A percentile compares a stretch with the other conserved stretches of the same genome.
These are phyloP conservation scores for Camelina sativa DNA, from an alignment of 345 rosid genomes.

Conservation along the genomic window DNA sequence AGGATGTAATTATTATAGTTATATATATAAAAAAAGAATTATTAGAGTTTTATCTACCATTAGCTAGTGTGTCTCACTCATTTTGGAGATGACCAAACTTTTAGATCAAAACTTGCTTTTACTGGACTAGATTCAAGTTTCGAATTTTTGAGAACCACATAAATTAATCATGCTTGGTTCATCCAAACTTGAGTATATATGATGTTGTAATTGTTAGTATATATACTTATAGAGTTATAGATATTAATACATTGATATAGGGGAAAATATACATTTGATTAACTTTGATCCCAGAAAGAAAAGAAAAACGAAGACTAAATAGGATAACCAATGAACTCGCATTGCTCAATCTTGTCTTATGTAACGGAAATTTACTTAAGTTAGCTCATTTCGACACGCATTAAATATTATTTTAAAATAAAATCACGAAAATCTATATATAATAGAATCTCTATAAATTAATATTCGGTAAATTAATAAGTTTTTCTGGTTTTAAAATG, in stretches of 20 bases:
- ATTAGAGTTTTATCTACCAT: not conserved
- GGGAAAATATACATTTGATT: not conserved
- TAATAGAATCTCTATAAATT: too few relatives aligned
- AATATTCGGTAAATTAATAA: too few relatives aligned
- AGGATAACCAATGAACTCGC: slow-evolving; percentile 3
- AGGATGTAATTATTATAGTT: not conserved
- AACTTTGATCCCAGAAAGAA: not conserved
- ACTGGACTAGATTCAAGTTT: too few relatives aligned
- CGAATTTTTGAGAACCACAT: too few relatives aligned
- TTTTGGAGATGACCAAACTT: not conserved
- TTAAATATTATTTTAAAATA: not conserved
- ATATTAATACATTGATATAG: too few relatives aligned
- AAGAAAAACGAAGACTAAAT: not conserved
- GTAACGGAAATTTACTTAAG: slow-evolving; percentile 8
- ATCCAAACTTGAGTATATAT: too few relatives aligned
- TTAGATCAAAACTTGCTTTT: not conserved
- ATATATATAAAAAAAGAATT: too few relatives aligned
- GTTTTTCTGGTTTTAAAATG: too few relatives aligned
- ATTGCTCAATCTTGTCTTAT: not conserved
- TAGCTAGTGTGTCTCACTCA: not conserved
- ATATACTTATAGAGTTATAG: too few relatives aligned
- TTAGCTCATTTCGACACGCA: not conserved
- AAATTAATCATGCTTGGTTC: too few relatives aligned
- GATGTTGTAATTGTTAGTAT: too few relatives aligned
- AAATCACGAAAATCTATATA: too few relatives aligned